Base-by-base conservation (phyloP, 495 filamentous ascomycete species). In the Xylaria cubensis region DNA sequence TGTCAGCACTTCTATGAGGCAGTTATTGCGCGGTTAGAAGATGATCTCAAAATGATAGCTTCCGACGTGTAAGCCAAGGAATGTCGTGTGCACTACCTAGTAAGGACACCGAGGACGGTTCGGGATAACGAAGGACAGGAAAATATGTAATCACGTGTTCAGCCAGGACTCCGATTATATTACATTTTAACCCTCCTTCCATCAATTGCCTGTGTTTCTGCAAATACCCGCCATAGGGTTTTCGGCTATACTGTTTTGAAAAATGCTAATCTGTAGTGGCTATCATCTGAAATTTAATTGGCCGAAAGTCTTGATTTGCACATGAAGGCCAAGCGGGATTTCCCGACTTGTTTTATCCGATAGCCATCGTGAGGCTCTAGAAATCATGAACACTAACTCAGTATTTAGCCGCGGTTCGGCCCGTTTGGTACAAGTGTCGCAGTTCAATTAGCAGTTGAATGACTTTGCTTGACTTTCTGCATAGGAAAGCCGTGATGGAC, bases 1-100 rank as follows among this genome's bases (percentile, higher is more conserved):
- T 74, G 72, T 36, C 72, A 69, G 15, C 24, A 66, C 0, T 71
- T 75, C 58, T 69, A 71, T 32, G 67, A 48, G 15, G 53, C 67
- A 7, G 74, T 75, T 1, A 55, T 73, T 4, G 67, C 56, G 12
- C 55, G 48, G 67, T 21, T 75, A 5, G 48, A 74, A 9, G 62
- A 73, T 21, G 71, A 73, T 39, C 34, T 74, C 46, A 17, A 39
- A 36, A 10, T 32, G 12, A 53, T 66, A 53, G n/a, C 44, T 44
- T 51, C 46, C 15, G 32, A 66, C 39, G 7, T 3, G 21, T 24
- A 17, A 36, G 63, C 44, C 21, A 7, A 29, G 17, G 17, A 41
- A 21, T n/a, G 29, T 36, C 32, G 15, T 15, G 8, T 26, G 58
- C 34, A 41, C n/a, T n/a, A n/a, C n/a, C 59, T 24, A n/a, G 34